A percentile compares a stretch with the other conserved stretches of the same genome.
phyloP scores from a whole-genome alignment of 192 early-diverging fungal species.

The Obelidium mucronatum region DNA sequence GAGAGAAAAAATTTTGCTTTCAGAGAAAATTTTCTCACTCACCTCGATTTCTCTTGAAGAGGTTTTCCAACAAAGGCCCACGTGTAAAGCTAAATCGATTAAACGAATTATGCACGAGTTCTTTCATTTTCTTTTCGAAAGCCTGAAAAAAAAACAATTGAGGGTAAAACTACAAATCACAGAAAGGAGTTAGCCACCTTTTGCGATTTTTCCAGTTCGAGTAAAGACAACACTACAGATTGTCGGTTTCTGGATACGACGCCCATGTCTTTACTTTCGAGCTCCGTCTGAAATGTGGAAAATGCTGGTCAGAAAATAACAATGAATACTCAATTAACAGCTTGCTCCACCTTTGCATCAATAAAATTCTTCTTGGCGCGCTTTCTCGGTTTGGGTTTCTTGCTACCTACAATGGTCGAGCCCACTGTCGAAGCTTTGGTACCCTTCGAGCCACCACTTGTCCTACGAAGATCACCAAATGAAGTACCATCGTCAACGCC shows the following conservation, averaged over 20 bases:
- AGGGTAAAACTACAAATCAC: neutral
- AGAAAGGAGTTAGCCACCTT: neutral
- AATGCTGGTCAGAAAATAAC: neutral
- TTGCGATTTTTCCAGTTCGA: neutral
- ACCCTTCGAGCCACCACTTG: neutral
- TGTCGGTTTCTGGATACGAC: neutral
- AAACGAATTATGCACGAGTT: neutral
- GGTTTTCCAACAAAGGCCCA: neutral
- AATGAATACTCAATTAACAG: neutral
- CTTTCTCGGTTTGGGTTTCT: neutral
- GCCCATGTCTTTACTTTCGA: neutral
- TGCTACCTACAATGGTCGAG: neutral
- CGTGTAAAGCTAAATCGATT: slow-evolving; percentile 17
- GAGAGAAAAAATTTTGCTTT: neutral
- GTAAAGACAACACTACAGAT: neutral
- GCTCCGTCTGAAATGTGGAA: neutral
- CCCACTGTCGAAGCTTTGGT: neutral
- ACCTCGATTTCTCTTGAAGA: neutral
- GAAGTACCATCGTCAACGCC: neutral
- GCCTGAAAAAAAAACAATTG: neutral
- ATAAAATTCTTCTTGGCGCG: neutral
- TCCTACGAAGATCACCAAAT: neutral
- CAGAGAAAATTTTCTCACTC: neutral
- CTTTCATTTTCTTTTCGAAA: neutral
- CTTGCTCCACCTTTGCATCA: slow-evolving; percentile 1